Evolutionary conservation across 257 asterid genomes (phyloP), one percentile per base, ranked within the genome.

Genomic region (Solanum bulbocastanum): DNA sequence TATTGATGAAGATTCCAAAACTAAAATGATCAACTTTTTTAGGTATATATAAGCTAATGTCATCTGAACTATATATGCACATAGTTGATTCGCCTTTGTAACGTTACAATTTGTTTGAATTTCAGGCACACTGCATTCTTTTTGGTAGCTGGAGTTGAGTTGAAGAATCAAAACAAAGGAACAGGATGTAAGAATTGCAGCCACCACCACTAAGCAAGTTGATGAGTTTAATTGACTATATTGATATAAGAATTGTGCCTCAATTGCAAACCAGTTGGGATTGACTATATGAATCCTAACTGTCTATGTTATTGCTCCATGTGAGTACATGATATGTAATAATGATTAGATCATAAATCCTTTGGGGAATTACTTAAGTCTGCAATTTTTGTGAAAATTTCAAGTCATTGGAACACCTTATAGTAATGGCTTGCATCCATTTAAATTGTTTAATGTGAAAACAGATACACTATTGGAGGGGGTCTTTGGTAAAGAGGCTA

Each of bases 111-210:
- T 35, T 22, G 49, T 74, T 37, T 74, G 58, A 32, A 72, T 52
- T 75, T n/a, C 89, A 95, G 98, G 95, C 99, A 94, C 90, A 94
- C 98, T 5, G 99, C 99, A n/a, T 96, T 93, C 93, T 96, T 96
- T 92, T 95, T 95, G 12, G 98, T 95, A 30, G 99, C 97, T 1
- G 99, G 98, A 90, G 92, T 95, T 72, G 98, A 95, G 86, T 66
- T 95, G 90, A 95, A 94, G 94, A 91, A 88, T 89, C 94, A 87
- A 74, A 94, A 91, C 87, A 92, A 93, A 73, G 93, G 81, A 84
- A 88, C 89, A 58, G 83, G 89, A 2, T 92, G 97, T 90, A 94
- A 96, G 93, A 95, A 94, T 46, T 71, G 79, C 39, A 71, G 94
- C 94, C n/a, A 87, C 94, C 35, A 89, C 36, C 35, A 89, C 56